Percentiles rank a stretch among this genome's conserved stretches.
Evolutionary conservation across 495 filamentous ascomycete genomes (phyloP).

Genomic region (Hyaloscypha hepaticicola): DNA sequence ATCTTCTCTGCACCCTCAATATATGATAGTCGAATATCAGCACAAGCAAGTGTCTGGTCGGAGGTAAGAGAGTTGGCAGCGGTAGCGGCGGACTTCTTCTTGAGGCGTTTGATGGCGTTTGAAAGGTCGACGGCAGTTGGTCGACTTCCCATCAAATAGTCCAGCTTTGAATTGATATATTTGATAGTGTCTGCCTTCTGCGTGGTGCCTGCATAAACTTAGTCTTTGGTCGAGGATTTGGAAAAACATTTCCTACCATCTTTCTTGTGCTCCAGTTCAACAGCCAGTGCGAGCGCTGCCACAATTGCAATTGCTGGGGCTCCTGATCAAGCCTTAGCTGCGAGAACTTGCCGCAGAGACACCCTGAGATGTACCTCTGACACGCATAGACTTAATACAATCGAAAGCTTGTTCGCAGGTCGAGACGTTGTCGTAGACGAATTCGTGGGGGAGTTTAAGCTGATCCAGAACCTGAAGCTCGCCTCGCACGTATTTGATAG

Average conservation of each 20-base stretch:
- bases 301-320: slow-evolving; percentile 98
- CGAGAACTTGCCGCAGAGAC: background rate
- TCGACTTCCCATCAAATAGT: slow-evolving; percentile 80
- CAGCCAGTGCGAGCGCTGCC: slow-evolving; percentile 80
- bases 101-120: slow-evolving; percentile 82
- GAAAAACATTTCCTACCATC: slow-evolving; percentile 38
- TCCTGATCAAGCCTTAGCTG: slow-evolving; percentile 39
- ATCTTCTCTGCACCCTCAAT: slow-evolving; percentile 80
- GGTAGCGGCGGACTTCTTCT: slow-evolving; percentile 48
- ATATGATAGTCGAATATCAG: slow-evolving; percentile 61
- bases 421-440: slow-evolving; percentile 71
- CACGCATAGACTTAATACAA: slow-evolving; percentile 91
- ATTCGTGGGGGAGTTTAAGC: slow-evolving; percentile 81
- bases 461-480: slow-evolving; percentile 87
- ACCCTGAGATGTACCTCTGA: slow-evolving; percentile 53
- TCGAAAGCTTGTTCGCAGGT: slow-evolving; percentile 83
- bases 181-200: slow-evolving; percentile 55
- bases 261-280: slow-evolving; percentile 60
- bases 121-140: slow-evolving; percentile 94
- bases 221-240: background rate
- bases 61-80: slow-evolving; percentile 33
- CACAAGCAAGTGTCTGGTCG: slow-evolving; percentile 29
- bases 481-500: slow-evolving; percentile 80
- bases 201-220: slow-evolving; percentile 30
- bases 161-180: slow-evolving; percentile 70